Percentiles rank a stretch among this genome's conserved stretches.
Conservation (phyloP, 1,139 yeast genomes). For the Hyphopichia pseudoburtonii region DNA sequence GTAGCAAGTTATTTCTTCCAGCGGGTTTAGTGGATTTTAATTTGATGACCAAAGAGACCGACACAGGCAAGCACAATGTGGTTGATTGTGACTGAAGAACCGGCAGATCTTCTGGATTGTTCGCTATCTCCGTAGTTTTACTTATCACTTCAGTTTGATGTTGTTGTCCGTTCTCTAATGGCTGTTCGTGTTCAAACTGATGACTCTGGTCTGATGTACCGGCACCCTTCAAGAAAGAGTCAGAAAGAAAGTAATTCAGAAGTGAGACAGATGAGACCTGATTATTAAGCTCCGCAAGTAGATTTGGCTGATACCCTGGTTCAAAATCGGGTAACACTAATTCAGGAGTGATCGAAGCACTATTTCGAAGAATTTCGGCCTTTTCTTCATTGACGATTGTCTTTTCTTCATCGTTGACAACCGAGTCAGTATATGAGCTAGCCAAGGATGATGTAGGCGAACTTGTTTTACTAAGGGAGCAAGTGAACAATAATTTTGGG, state of each 20-base stretch:
- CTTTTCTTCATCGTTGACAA: no score
- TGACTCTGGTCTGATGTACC: no score
- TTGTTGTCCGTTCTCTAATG: no score
- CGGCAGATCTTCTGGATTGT: neutral
- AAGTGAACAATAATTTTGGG: conserved; percentile 30
- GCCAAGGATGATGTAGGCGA: neutral
- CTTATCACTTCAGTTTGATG: no score
- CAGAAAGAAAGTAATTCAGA: conserved; percentile 1
- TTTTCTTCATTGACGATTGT: no score
- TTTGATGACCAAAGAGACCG: conserved; percentile 42
- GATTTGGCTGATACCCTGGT: conserved; percentile 21
- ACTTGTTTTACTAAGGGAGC: conserved; percentile 18
- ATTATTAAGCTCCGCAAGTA: conserved; percentile 26
- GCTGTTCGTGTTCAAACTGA: neutral
- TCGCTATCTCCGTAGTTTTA: no score
- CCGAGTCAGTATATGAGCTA: no score
- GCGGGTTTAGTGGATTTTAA: conserved; percentile 59
- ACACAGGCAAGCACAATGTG: conserved; percentile 15
- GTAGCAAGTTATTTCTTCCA: conserved; percentile 49
- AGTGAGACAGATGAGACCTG: conserved; percentile 9
- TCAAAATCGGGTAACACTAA: conserved; percentile 16
- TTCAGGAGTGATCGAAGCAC: neutral
- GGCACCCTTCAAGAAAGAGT: no score
- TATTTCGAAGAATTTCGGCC: conserved; percentile 5
- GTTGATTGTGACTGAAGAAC: neutral